Evolutionary conservation across 495 filamentous ascomycete genomes (phyloP), one percentile per base, ranked within the genome.

Genomic region (Emericellopsis terricola): DNA sequence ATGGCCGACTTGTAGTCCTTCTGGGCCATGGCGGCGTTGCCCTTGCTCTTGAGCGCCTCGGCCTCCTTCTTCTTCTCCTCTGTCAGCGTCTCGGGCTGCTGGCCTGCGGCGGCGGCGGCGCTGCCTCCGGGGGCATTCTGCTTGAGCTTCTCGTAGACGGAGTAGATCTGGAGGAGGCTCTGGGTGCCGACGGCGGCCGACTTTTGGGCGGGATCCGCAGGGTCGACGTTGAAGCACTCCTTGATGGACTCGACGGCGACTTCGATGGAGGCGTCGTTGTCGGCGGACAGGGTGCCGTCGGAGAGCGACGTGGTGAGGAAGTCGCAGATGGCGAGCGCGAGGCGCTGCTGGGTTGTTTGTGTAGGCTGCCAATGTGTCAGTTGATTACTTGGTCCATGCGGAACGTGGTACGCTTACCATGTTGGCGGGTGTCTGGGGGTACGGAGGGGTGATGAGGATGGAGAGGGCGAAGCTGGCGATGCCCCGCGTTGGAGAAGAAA

Each of bases 321-420:
- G 59, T 94, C 83, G 61, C 91, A 79, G 55, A 97, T 85, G 45
- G 91, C 84, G 51, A 96, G 80, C 47, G 89, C 91, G 38, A 97
- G 74, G 57, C 86, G 81, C 65, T 97, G 91, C 60, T 94, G 92
- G 39, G 84, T 76, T 41, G 80, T 78, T 9, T 26, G 33, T n/a
- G 19, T 21, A 21, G 33, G 19, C 33, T 35, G 20, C n/a, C n/a
- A n/a, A n/a, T n/a, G n/a, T n/a, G n/a, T n/a, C n/a, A n/a, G n/a
- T n/a, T n/a, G n/a, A n/a, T n/a, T n/a, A n/a, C n/a, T n/a, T n/a
- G n/a, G n/a, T n/a, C n/a, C n/a, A n/a, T n/a, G n/a, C n/a, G n/a
- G n/a, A n/a, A n/a, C n/a, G n/a, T n/a, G n/a, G n/a, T n/a, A n/a
- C n/a, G n/a, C n/a, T n/a, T n/a, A n/a, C n/a, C n/a, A n/a, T n/a